Percentiles rank a stretch among this genome's conserved stretches.
Evolutionary conservation across 495 filamentous ascomycete genomes (phyloP).

Genomic region (Xylaria palmicola): DNA sequence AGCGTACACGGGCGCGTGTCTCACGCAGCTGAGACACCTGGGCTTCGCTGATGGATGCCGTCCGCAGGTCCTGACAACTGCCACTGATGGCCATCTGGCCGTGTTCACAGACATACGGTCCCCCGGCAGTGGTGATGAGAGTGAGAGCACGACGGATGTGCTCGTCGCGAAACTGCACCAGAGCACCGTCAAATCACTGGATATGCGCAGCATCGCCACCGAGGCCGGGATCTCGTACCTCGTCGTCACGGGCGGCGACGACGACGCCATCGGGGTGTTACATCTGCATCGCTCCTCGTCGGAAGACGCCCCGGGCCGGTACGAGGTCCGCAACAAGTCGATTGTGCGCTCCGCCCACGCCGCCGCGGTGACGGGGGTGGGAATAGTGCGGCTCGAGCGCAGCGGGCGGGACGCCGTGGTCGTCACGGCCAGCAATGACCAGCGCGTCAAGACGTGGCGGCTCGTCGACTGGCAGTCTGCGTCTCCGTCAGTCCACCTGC

Average conservation of each 20-base stretch:
- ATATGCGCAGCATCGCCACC: constrained; percentile 30
- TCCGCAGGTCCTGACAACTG: constrained; percentile 50
- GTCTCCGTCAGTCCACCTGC: constrained; percentile 40
- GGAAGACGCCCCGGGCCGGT: neutral
- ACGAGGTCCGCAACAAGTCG: constrained; percentile 39
- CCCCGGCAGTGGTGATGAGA: neutral
- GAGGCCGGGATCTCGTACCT: constrained; percentile 36
- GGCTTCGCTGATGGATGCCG: constrained; percentile 16
- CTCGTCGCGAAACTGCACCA: constrained; percentile 61
- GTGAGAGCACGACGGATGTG: neutral
- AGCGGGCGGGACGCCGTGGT: constrained; percentile 29
- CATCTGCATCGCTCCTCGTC: constrained; percentile 31
- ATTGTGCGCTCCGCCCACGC: constrained; percentile 75
- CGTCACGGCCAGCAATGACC: constrained; percentile 73
- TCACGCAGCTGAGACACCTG: constrained; percentile 66
- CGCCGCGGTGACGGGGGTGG: constrained; percentile 70
- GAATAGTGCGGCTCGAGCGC: constrained; percentile 38
- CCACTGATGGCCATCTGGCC: constrained; percentile 46
- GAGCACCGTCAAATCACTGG: constrained; percentile 66
- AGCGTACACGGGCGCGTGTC: constrained; percentile 74
- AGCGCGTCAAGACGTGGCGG: constrained; percentile 76
- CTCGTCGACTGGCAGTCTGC: constrained; percentile 24
- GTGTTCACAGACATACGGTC: constrained; percentile 32
- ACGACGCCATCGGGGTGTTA: constrained; percentile 69
- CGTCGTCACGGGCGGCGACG: constrained; percentile 78